Base-by-base conservation (phyloP, 371 early-diverging fungal genomes). In the Batkoa obscura region DNA sequence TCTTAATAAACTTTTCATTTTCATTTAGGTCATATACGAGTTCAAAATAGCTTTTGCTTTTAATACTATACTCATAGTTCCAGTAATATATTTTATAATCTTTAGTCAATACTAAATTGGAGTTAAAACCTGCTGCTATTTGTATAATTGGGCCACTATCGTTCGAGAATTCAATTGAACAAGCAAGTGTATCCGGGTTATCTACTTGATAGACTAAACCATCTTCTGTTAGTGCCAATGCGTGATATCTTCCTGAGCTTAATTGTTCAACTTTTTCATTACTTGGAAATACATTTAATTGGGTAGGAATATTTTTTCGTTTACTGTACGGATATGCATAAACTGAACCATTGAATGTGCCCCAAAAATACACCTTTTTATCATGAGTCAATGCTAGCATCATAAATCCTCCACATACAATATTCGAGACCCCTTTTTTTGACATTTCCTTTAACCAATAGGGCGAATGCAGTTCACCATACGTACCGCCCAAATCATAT, bases 351-450 rank as follows among this genome's bases (percentile, higher is more conserved):
- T 55, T 42, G 30, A 55, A 55, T 4, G 55, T 38, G 15, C 55
- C 55, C 55, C 55, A 55, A 38, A 55, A 55, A 31, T 55, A 55
- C 5, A 55, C 15, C 9, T 55, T 17, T 2, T 42, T 42, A 12
- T n/a, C 13, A 34, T 55, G 55, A 32, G 55, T 55, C 31, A 55
- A 42, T 3, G 55, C 55, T 5, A 55, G 33, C 55, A 55, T 55
- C 55, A 55, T 55, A n/a, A 4, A 55, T 5, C 55, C 55, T 32
- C 55, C 55, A 55, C 55, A 55, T 9, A 55, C 43, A 30, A 55
- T 38, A 3, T 4, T 43, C 41, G 41, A 39, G 15, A 55, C 55
- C 5, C 55, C 55, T 43, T 38, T 2, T n/a, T 42, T 30, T 9
- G 55, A 17, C 31, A 55, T 5, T 8, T 42, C 13, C 5, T 55